Conservation (phyloP, 1,139 yeast species). For the Geotrichum cucujoidarum region DNA sequence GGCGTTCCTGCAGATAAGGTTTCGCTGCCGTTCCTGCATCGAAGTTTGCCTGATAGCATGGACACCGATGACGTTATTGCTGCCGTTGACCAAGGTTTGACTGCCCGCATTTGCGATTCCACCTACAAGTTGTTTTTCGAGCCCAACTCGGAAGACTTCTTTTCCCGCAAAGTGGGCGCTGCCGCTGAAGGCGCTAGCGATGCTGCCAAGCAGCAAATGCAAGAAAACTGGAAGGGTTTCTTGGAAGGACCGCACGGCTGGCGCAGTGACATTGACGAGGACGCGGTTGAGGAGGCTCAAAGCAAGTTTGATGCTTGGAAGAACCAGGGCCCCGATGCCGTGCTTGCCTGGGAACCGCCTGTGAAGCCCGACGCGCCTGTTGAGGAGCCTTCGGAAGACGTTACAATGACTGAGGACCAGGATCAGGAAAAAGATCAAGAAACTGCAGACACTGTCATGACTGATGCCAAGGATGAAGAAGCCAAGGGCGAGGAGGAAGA, state of each 20-base stretch:
- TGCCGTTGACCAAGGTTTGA: constrained; percentile 60
- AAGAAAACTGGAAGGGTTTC: constrained; percentile 25
- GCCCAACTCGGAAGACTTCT: constrained; percentile 75
- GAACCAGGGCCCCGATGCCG: constrained; percentile 15
- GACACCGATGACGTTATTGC: constrained; percentile 23
- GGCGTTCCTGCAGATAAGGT: constrained; percentile 81
- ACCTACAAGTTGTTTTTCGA: constrained; percentile 80
- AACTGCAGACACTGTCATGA: too few species aligned
- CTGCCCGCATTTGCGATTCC: constrained; percentile 73
- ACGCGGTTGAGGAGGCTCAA: constrained; percentile 31
- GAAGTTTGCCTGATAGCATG: constrained; percentile 35
- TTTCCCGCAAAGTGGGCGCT: constrained; percentile 39
- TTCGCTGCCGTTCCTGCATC: constrained; percentile 64
- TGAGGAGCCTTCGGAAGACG: not conserved
- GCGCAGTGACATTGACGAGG: constrained; percentile 33
- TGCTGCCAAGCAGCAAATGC: constrained; percentile 23
- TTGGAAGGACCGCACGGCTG: constrained; percentile 38
- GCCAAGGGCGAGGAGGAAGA: too few species aligned
- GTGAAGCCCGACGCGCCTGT: not conserved
- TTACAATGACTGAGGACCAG: not conserved
- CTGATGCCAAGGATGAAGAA: too few species aligned
- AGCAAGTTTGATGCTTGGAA: constrained; percentile 20
- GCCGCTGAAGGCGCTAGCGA: constrained; percentile 20
- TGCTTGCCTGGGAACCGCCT: constrained; percentile 8
- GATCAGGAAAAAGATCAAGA: too few species aligned